A percentile compares a stretch with the other conserved stretches of the same genome.
Conservation (phyloP, 2,329 filamentous ascomycete species). For the Fusarium beomiforme region DNA sequence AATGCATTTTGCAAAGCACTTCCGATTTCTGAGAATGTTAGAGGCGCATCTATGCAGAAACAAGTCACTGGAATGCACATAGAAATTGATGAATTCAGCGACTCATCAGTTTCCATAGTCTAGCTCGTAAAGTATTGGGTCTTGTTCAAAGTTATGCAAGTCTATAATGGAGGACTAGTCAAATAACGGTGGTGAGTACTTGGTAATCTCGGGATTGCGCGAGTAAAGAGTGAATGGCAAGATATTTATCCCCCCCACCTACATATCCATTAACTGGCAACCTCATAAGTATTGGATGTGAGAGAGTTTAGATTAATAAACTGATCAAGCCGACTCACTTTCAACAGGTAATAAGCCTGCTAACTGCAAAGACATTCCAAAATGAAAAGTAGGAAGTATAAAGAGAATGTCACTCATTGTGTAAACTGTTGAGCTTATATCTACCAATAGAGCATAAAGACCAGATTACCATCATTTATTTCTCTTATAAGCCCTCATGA, state of each 20-base stretch:
- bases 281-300: not conserved
- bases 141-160: not conserved
- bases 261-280: not conserved
- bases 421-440: not conserved
- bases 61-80: slow-evolving; percentile 16
- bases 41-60: not conserved
- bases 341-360: not conserved
- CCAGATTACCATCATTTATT: too few species aligned
- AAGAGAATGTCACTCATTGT: not conserved
- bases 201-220: not conserved
- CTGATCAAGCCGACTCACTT: not conserved
- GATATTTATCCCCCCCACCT: not conserved
- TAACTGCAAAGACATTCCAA: not conserved
- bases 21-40: not conserved
- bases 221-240: not conserved
- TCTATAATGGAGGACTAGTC: not conserved
- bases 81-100: slow-evolving; percentile 15
- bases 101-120: not conserved
- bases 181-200: too few species aligned
- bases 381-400: not conserved
- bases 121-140: not conserved
- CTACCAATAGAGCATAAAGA: not conserved
- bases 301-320: not conserved
- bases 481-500: not conserved
- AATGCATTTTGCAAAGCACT: not conserved